Base-by-base conservation (phyloP, 78 protist genomes). In the Dictyostelium brefeldianum region DNA sequence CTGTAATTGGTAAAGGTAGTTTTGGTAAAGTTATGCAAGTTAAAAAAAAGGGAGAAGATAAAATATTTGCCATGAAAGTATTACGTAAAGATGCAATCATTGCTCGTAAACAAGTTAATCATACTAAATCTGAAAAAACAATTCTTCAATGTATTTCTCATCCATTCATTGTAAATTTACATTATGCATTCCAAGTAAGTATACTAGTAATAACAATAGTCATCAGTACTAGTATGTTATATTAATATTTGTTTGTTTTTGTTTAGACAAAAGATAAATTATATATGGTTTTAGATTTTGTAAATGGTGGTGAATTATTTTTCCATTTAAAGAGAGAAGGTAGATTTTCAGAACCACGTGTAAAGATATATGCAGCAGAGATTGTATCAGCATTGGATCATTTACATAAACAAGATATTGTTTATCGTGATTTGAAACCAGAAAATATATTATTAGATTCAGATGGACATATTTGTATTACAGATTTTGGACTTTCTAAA, bases 401-500 rank as follows among this genome's bases (percentile, higher is more conserved):
- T 71, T 80, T 96, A 20, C 98, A 97, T 89, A 6, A n/a, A 41
- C 95, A 80, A 36, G 98, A 96, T 53, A 92, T 98, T 20, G 96
- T 98, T 51, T 97, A 98, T 89, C 89, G 99, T 27, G 99, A 98
- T 80, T 89, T 98, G 80, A 98, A 98, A 81, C 99, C 99, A 31
- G 99, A 99, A 89, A 99, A 98, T 80, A 81, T 99, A 64, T 95
- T 99, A 11, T 82, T 99, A n/a, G 99, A 97, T 59, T 54, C 47
- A 17, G 96, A 90, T 0, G 99, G 99, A 10, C 98, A 99, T 83
- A 94, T 98, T 43, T 79, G 80, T 27, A 64, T 99, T 43, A 98
- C 99, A 0, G 99, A 99, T 90, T 99, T 99, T 83, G 99, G 99
- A 3, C 91, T 99, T 18, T 96, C 98, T 17, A 99, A 99, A 77